Evolutionary conservation across 176 grass and related monocot genomes (phyloP).

Genomic region (Zizania latifolia): DNA sequence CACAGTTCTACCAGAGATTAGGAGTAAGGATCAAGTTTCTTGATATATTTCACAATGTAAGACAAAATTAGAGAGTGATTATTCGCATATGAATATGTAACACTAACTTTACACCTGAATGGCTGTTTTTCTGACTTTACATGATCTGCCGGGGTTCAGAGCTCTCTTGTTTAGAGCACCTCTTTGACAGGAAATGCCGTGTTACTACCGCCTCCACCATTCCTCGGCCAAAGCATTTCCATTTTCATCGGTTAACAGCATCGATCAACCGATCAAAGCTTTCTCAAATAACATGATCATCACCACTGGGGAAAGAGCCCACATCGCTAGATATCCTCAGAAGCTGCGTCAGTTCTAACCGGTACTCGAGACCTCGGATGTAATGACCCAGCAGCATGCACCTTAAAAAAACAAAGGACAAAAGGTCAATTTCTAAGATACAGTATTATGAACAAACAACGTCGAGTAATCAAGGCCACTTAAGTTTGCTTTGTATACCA

Average conservation of each 20-base stretch:
- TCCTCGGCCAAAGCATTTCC: not conserved
- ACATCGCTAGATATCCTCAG: constrained; percentile 42
- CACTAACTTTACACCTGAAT: constrained; percentile 44
- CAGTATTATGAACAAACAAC: not conserved
- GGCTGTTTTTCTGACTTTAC: constrained; percentile 23
- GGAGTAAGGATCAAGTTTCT: not conserved
- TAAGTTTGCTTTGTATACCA: constrained; percentile 46
- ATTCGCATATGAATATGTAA: constrained; percentile 17
- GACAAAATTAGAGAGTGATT: constrained; percentile 14
- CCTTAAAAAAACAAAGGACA: constrained; percentile 37
- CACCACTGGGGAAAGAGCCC: constrained; percentile 34
- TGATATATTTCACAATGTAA: constrained; percentile 14
- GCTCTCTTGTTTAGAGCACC: constrained; percentile 1
- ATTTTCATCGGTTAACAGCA: constrained; percentile 1
- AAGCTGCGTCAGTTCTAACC: constrained; percentile 69
- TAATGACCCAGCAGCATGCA: constrained; percentile 97
- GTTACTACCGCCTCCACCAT: not conserved
- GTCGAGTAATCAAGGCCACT: not conserved
- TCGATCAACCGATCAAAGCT: not conserved
- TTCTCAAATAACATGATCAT: constrained; percentile 44
- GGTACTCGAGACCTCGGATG: constrained; percentile 82
- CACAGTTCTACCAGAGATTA: constrained; percentile 22
- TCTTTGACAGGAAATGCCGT: not conserved
- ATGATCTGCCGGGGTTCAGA: constrained; percentile 14
- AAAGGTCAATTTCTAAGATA: not conserved